Base-by-base conservation (phyloP, 176 grass and related monocot genomes). In the Puccinellia tenuiflora region DNA sequence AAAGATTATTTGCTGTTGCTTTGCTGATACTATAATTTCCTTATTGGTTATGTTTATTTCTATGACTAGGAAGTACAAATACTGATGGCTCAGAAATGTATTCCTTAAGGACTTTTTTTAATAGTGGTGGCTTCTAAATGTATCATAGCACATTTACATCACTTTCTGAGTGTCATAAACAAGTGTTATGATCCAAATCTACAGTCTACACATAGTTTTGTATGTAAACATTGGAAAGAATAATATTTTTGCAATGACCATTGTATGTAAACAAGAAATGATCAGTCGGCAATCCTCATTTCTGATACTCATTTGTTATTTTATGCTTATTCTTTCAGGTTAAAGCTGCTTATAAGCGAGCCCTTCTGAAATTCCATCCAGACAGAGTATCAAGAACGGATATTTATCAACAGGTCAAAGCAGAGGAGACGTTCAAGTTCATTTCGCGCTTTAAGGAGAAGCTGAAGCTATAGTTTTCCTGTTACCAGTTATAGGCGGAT, bases 341-440 rank as follows among this genome's bases (percentile, higher is more conserved):
- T 67, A 96, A 90, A 86, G 77, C 82, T 25, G 91, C 97, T 7
- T 96, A 88, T 79, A 99, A 99, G 84, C 91, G 89, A 92, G 97
- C 97, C 16, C 63, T 87, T 57, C 55, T 93, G 62, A 99, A 85
- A 63, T 96, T 99, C 79, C 97, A 99, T 88, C 97, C 97, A 5
- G 97, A 99, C 65, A 88, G 91, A 66, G 87, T 95, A 38, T 87
- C 90, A 48, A 90, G 84, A 46, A 89, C 48, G 1, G 93, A 99
- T 92, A 93, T 94, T 42, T 90, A 79, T 52, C 77, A 89, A 65
- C 97, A 96, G 78, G 93, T 94, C 26, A 89, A 85, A 90, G 97
- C 97, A 78, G 97, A 99, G 79, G 97, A 99, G 86, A 96, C 81
- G 52, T 99, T 96, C 40, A 99, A 99, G 90, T 92, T 99, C 55